Evolutionary conservation across 2,329 filamentous ascomycete genomes (phyloP), one percentile per base, ranked within the genome.

Genomic region (Pestalotiopsis sp.): DNA sequence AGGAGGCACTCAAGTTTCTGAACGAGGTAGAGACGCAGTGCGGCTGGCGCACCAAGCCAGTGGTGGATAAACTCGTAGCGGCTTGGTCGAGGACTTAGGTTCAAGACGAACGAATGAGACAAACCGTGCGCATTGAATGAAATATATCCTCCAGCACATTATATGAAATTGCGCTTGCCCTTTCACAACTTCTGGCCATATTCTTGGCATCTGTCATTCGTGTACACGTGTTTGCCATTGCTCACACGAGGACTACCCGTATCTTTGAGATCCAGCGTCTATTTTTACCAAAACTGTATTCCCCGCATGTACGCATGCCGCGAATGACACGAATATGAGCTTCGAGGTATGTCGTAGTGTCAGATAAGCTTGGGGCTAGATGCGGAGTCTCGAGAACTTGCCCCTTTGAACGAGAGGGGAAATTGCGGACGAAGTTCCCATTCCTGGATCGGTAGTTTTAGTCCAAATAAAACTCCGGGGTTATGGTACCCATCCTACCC

Each of bases 11-110:
- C 69, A 5, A 76, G 72, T 7, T 75, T 75, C 2, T 79, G 78
- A 36, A 79, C 73, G 27, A 74, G 73, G n/a, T 74, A 70, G 4
- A 80, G 70, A 17, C 76, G 72, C 17, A 76, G 75, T 4, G 80
- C 77, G 67, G 83, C 79, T 36, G 79, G 0, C 82, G 82, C 1
- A 82, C 83, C 5, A 84, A 73, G 11, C 83, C 83, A 2, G 83
- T 85, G 3, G 83, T 84, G 0, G 83, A 80, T 0, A 77, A 82
- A 14, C 85, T 77, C 80, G 86, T 83, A 64, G 87, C 78, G 14
- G 87, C 76, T 0, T 85, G 85, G 1, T 78, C 81, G 3, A 75
- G 78, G 13, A 78, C 23, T 60, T 66, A 52, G 57, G 11, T 17
- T 59, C 25, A 23, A 38, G 20, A 62, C 25, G 14, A 11, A n/a